Evolutionary conservation across 345 rosid genomes (phyloP).

Genomic region (Salix koriyanagi): DNA sequence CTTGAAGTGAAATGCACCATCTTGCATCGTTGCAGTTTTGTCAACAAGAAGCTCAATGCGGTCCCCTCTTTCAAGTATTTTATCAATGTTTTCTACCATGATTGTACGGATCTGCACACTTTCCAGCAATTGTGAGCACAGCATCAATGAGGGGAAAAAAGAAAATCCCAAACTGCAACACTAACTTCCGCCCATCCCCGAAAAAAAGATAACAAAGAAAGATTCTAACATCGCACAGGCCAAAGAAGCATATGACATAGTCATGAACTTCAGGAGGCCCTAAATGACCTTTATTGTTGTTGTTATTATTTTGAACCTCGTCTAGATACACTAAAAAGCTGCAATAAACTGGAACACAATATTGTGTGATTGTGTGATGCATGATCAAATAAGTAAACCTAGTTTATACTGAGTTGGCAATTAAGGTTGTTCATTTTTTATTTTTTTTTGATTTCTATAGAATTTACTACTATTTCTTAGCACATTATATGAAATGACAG

Average conservation of each 20-base stretch:
- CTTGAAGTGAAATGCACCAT: conserved; percentile 80
- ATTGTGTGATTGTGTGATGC: neutral
- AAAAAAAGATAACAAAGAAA: neutral
- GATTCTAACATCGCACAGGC: neutral
- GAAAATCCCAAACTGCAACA: neutral
- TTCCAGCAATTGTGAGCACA: neutral
- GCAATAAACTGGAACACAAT: neutral
- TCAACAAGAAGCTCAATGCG: conserved; percentile 94
- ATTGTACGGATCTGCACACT: conserved; percentile 68
- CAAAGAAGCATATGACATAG: neutral
- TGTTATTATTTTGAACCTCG: neutral
- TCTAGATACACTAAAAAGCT: neutral
- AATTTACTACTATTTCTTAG: neutral
- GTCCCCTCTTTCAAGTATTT: conserved; percentile 95
- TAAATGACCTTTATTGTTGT: neutral
- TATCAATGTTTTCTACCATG: conserved; percentile 96
- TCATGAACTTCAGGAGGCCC: neutral
- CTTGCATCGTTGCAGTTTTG: conserved; percentile 95
- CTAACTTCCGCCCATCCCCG: neutral
- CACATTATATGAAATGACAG: neutral
- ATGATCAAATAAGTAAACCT: neutral
- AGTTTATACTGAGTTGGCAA: neutral
- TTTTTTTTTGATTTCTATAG: neutral
- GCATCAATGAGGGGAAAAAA: neutral
- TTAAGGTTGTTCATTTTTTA: neutral